Evolutionary conservation across 2,329 filamentous ascomycete genomes (phyloP).

Genomic region (Emergomyces orientalis): DNA sequence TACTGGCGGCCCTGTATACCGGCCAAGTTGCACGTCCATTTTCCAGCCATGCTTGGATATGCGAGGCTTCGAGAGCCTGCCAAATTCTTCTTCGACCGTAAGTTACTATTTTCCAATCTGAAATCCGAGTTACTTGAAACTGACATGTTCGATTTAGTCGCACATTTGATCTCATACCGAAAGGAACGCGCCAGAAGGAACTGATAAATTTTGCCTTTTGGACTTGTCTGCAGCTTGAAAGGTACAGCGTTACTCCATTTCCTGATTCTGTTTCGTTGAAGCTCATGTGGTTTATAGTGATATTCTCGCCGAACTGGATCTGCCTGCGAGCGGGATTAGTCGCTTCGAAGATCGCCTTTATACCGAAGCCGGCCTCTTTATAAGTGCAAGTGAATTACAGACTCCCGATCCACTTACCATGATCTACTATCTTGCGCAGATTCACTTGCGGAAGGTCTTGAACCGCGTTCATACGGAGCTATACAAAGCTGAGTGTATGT

Average conservation of each 20-base stretch:
- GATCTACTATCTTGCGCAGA: constrained; percentile 53
- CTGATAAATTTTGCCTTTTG: constrained; percentile 71
- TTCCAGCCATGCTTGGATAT: constrained; percentile 69
- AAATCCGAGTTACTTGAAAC: constrained; percentile 4
- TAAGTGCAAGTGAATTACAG: constrained; percentile 26
- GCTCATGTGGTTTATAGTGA: constrained; percentile 48
- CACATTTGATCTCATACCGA: constrained; percentile 27
- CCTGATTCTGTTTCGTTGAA: constrained; percentile 10
- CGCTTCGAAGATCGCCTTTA: constrained; percentile 42
- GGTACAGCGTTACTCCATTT: constrained; percentile 38
- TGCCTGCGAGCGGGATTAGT: constrained; percentile 53
- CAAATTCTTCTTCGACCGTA: constrained; percentile 69
- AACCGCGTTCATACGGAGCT: constrained; percentile 48
- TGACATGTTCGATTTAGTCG: constrained; percentile 17
- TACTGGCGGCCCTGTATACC: constrained; percentile 80
- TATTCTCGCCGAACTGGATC: constrained; percentile 74
- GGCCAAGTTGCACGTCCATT: constrained; percentile 79
- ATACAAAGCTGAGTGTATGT: constrained; percentile 38
- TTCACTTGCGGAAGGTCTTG: constrained; percentile 49
- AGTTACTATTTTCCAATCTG: constrained; percentile 26
- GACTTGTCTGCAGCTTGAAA: constrained; percentile 90
- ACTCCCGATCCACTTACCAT: constrained; percentile 29
- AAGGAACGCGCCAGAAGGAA: constrained; percentile 41
- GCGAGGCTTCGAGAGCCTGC: constrained; percentile 49
- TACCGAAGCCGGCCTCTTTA: constrained; percentile 31